phyloP scores from a whole-genome alignment of 345 rosid species.

The Bretschneidera sinensis region DNA sequence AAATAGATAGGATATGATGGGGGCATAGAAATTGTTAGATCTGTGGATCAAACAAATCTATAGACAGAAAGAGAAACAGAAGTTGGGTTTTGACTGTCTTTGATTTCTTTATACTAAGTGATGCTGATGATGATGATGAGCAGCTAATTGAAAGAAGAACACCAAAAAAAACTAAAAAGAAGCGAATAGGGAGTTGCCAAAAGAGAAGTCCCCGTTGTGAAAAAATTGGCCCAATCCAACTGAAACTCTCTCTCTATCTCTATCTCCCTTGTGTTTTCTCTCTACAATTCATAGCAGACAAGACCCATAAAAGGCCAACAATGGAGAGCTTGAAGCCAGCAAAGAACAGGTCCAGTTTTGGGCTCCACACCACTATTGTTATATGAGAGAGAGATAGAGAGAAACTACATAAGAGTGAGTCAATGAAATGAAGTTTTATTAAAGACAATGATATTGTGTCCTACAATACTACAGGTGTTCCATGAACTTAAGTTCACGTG shows the following conservation, averaged over 20 bases:
- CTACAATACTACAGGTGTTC: not conserved
- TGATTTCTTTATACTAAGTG: constrained; percentile 12
- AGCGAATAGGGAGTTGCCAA: not conserved
- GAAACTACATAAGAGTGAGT: constrained; percentile 21
- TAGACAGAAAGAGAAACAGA: constrained; percentile 3
- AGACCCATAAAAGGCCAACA: constrained; percentile 67
- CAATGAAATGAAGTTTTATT: constrained; percentile 10
- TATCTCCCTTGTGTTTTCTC: constrained; percentile 7
- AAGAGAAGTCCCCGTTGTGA: constrained; percentile 7
- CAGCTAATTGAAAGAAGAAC: constrained; percentile 13
- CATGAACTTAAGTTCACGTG: constrained; percentile 27
- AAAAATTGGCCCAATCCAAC: constrained; percentile 13
- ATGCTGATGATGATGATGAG: constrained; percentile 1
- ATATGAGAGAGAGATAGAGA: constrained; percentile 12
- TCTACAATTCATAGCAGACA: constrained; percentile 38
- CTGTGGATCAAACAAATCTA: constrained; percentile 45
- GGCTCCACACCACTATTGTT: constrained; percentile 58
- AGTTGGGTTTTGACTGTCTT: not conserved
- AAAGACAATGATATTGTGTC: not conserved
- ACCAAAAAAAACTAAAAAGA: not conserved
- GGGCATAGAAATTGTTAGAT: constrained; percentile 38
- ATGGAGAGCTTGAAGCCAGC: constrained; percentile 73
- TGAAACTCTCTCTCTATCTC: constrained; percentile 12
- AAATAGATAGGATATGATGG: constrained; percentile 19
- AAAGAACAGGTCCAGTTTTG: constrained; percentile 64